phyloP scores from a whole-genome alignment of 2,329 filamentous ascomycete species.

The Westerdykella ornata region DNA sequence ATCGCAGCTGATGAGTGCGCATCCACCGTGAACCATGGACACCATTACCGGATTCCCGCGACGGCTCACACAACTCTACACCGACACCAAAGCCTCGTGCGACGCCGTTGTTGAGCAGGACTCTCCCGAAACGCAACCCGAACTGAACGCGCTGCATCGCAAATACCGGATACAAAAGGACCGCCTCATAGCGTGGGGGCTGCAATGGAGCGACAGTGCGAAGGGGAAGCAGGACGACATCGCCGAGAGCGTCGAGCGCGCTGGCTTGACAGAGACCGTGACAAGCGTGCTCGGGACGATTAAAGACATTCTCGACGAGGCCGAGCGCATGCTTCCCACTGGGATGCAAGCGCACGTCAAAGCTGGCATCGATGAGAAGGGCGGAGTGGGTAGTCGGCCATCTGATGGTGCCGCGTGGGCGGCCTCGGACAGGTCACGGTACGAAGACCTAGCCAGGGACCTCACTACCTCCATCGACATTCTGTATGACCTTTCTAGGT shows the following conservation, averaged over 20 bases:
- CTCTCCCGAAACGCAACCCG: conserved; percentile 54
- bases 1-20: no score
- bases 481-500: conserved; percentile 67
- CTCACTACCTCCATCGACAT: conserved; percentile 73
- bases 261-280: conserved; percentile 68
- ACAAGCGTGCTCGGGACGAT: conserved; percentile 74
- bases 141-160: conserved; percentile 64
- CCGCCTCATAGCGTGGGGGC: conserved; percentile 69
- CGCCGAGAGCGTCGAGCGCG: conserved; percentile 60
- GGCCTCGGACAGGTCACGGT: conserved; percentile 65
- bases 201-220: conserved; percentile 70
- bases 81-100: conserved; percentile 72
- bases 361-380: conserved; percentile 33
- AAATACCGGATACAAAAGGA: conserved; percentile 77
- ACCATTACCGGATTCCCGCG: conserved; percentile 32
- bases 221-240: conserved; percentile 58
- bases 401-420: conserved; percentile 33
- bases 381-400: conserved; percentile 22
- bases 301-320: conserved; percentile 70
- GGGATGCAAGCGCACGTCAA: conserved; percentile 28
- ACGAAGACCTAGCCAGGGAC: conserved; percentile 67
- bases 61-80: conserved; percentile 57
- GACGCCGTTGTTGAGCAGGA: conserved; percentile 61
- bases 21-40: conserved; percentile 23
- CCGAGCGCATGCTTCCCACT: conserved; percentile 62